These are phyloP conservation scores for Pleurotus pulmonarius DNA, from an alignment of 768 basidiomycete species.

Conservation along the genomic window DNA sequence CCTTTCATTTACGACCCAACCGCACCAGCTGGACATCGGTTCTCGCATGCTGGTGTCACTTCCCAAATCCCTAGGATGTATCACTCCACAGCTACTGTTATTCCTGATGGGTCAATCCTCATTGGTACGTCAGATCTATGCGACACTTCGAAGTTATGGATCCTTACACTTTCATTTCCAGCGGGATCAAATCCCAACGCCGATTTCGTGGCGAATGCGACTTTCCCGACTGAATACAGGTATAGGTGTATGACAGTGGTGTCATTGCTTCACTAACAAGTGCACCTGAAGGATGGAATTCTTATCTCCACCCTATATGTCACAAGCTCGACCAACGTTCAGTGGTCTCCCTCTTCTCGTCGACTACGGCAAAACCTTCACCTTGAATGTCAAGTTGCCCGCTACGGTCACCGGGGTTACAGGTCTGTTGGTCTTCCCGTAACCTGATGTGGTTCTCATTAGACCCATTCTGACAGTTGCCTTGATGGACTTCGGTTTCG, in stretches of 20 bases:
- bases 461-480: constrained; percentile 21
- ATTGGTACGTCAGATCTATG: constrained; percentile 12
- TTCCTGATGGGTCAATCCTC: constrained; percentile 27
- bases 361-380: constrained; percentile 32
- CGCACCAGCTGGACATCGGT: constrained; percentile 21
- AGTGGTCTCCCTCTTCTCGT: constrained; percentile 31
- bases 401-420: constrained; percentile 19
- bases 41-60: constrained; percentile 25
- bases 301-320: constrained; percentile 39
- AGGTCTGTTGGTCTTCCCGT: constrained; percentile 16
- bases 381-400: constrained; percentile 27
- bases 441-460: not conserved
- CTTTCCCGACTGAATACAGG: constrained; percentile 31
- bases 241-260: not conserved
- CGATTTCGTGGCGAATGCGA: constrained; percentile 13
- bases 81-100: constrained; percentile 27
- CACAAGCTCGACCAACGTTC: constrained; percentile 26
- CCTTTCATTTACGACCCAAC: constrained; percentile 28
- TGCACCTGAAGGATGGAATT: constrained; percentile 28
- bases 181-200: constrained; percentile 46
- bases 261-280: too few relatives aligned
- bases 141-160: not conserved
- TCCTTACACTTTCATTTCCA: constrained; percentile 8
- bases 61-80: constrained; percentile 28
- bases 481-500: constrained; percentile 38